Evolutionary conservation across 139 green algal species (phyloP).

Genomic region (Zygnema circumcarinatum): DNA sequence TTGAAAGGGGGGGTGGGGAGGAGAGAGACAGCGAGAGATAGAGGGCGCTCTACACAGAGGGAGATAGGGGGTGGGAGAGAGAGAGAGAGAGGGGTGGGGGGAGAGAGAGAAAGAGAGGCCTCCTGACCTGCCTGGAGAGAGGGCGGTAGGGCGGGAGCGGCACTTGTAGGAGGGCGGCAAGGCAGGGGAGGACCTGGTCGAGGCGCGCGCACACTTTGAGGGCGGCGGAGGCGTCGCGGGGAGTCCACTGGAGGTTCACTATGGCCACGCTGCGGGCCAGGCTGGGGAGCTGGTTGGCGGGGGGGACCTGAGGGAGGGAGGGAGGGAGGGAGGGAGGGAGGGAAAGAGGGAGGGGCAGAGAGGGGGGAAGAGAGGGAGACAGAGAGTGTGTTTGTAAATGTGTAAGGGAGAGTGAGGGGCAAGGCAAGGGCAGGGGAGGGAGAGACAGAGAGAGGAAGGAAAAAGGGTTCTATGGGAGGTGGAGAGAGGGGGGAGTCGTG

Average conservation of each 20-base stretch:
- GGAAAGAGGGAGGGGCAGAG: no score
- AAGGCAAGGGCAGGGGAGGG: background rate
- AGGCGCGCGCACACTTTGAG: conserved; percentile 4
- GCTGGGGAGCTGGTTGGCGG: background rate
- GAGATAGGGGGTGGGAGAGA: no score
- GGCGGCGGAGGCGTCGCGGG: background rate
- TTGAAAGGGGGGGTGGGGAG: no score
- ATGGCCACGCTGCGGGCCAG: conserved; percentile 11
- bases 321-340: no score
- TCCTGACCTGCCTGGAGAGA: no score
- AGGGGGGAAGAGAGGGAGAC: conserved; percentile 11
- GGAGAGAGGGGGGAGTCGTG: no score
- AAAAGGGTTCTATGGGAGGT: background rate
- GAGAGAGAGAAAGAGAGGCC: no score
- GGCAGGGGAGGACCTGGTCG: background rate
- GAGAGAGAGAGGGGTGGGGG: no score
- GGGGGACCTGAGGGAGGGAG: conserved; percentile 30
- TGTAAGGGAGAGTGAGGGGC: background rate
- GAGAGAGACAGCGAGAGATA: no score
- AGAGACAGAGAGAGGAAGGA: background rate
- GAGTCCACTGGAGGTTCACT: conserved; percentile 45
- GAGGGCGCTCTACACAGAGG: no score
- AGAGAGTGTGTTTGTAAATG: background rate
- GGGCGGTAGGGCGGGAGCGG: background rate
- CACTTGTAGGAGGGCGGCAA: background rate